Conservation (phyloP, 495 filamentous ascomycete species). For the Cryomyces minteri region DNA sequence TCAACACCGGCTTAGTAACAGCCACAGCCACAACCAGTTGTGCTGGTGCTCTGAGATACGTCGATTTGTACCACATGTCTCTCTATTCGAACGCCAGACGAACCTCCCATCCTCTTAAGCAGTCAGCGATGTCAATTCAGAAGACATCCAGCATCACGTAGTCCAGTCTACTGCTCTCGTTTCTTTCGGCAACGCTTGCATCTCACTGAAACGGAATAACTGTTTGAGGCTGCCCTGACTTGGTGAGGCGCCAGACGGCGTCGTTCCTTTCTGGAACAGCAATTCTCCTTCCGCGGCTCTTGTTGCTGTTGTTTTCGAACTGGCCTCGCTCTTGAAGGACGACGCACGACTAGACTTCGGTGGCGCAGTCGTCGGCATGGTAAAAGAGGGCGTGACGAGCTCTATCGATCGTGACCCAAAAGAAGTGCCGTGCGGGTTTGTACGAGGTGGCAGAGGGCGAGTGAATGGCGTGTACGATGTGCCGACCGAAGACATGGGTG, state of each 20-base stretch:
- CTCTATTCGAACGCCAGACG: no score
- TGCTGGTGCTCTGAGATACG: no score
- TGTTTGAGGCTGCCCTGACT: slow-evolving; percentile 13
- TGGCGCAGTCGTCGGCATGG: slow-evolving; percentile 4
- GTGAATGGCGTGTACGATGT: slow-evolving; percentile 10
- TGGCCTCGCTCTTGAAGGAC: slow-evolving; percentile 9
- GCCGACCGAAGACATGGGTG: slow-evolving; percentile 17
- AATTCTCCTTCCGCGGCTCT: slow-evolving; percentile 3
- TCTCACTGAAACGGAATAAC: slow-evolving; percentile 9
- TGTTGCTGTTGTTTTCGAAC: slow-evolving; percentile 6
- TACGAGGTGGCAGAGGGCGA: slow-evolving; percentile 13
- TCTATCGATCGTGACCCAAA: slow-evolving; percentile 14
- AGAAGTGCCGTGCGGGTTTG: slow-evolving; percentile 13
- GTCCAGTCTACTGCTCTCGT: no score
- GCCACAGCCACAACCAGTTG: no score
- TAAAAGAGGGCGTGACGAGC: slow-evolving; percentile 14
- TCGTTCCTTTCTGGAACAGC: slow-evolving; percentile 10
- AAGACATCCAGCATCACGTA: no score
- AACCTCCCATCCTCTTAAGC: no score
- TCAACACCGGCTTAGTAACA: no score
- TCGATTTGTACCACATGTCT: no score
- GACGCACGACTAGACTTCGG: slow-evolving; percentile 4
- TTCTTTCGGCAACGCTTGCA: slow-evolving; percentile 4
- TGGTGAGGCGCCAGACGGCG: slow-evolving; percentile 6
- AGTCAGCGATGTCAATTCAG: no score